phyloP scores from a whole-genome alignment of 305 asterid species.

The Vinca major region DNA sequence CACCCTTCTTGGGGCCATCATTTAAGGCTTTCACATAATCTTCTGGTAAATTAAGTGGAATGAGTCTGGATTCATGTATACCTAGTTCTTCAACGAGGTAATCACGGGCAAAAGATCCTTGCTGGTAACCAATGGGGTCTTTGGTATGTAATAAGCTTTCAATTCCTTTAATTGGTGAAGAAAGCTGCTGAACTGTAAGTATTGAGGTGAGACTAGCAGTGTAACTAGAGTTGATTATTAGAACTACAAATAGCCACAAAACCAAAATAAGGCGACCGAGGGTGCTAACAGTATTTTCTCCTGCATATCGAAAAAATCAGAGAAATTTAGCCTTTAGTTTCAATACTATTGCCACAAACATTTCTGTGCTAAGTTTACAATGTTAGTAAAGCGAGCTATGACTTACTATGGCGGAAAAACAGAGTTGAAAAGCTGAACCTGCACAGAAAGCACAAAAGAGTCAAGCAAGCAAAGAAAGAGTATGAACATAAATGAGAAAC shows the following conservation, averaged over 20 bases:
- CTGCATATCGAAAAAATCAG: slow-evolving; percentile 30
- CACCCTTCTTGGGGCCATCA: slow-evolving; percentile 41
- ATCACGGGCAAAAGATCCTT: slow-evolving; percentile 44
- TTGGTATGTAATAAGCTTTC: slow-evolving; percentile 28
- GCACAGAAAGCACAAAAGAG: slow-evolving; percentile 18
- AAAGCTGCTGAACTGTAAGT: slow-evolving; percentile 54
- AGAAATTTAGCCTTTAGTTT: background rate
- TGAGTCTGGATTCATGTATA: slow-evolving; percentile 42
- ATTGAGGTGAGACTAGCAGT: slow-evolving; percentile 62
- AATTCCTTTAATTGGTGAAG: slow-evolving; percentile 48
- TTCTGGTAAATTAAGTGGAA: slow-evolving; percentile 44
- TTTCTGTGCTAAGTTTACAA: background rate
- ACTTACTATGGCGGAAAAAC: slow-evolving; percentile 48
- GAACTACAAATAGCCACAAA: slow-evolving; percentile 54
- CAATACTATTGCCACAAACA: background rate
- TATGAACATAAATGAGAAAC: background rate
- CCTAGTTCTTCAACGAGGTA: slow-evolving; percentile 42
- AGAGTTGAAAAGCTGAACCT: slow-evolving; percentile 56
- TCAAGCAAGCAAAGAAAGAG: background rate
- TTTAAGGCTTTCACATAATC: slow-evolving; percentile 45
- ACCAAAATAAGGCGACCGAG: slow-evolving; percentile 45
- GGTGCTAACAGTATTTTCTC: slow-evolving; percentile 42
- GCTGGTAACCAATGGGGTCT: slow-evolving; percentile 47
- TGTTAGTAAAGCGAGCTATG: slow-evolving; percentile 19
- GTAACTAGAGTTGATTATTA: slow-evolving; percentile 50